Percentiles rank a stretch among this genome's conserved stretches.
phyloP scores from a whole-genome alignment of 2,329 filamentous ascomycete species.

The Beauveria sp. region DNA sequence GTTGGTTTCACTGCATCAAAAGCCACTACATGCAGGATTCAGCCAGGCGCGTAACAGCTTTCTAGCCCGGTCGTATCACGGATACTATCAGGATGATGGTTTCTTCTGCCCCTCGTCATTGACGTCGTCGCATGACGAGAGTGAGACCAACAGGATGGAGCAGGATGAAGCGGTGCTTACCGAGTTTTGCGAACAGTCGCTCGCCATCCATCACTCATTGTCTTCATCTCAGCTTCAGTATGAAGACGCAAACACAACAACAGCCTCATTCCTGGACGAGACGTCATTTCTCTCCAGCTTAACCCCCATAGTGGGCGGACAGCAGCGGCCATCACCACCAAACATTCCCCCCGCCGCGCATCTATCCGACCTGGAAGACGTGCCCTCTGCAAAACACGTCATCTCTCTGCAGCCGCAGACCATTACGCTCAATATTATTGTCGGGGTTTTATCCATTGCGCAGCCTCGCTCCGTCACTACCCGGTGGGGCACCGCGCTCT shows the following conservation, averaged over 20 bases:
- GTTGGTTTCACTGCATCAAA: constrained; percentile 40
- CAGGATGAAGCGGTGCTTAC: constrained; percentile 38
- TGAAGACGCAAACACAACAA: constrained; percentile 12
- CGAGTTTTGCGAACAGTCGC: constrained; percentile 72
- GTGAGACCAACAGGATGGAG: constrained; percentile 12
- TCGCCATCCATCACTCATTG: constrained; percentile 60
- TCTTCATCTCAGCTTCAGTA: constrained; percentile 51
- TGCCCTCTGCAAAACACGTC: constrained; percentile 63
- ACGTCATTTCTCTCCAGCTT: constrained; percentile 28
- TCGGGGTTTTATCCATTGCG: constrained; percentile 66
- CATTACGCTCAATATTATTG: constrained; percentile 75
- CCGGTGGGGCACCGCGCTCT: constrained; percentile 51
- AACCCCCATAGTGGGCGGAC: constrained; percentile 8
- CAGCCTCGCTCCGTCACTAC: constrained; percentile 62
- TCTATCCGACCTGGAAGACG: constrained; percentile 52
- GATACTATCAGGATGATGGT: constrained; percentile 20
- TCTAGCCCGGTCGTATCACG: constrained; percentile 18
- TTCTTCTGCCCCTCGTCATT: constrained; percentile 39
- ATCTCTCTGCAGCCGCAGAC: constrained; percentile 67
- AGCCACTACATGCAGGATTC: constrained; percentile 43
- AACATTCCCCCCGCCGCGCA: constrained; percentile 24
- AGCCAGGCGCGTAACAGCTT: constrained; percentile 39
- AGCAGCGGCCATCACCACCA: constrained; percentile 16
- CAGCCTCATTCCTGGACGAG: constrained; percentile 26
- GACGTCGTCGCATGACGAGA: neutral